Conservation (phyloP, 2,329 filamentous ascomycete species). For the Aschersonia sp. region DNA sequence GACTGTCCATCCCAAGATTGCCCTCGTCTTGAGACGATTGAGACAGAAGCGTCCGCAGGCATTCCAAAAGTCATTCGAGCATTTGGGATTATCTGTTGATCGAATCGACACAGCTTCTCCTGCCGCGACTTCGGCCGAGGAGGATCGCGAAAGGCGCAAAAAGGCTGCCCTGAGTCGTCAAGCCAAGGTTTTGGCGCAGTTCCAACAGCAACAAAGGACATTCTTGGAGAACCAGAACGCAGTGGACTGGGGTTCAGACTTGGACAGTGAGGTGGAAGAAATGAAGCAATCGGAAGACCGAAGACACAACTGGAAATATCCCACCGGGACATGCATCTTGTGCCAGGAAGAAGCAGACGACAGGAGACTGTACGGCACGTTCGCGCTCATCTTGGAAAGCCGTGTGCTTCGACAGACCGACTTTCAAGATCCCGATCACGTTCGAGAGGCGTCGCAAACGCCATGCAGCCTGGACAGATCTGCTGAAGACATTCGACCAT, state of each 20-base stretch:
- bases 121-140: constrained; percentile 51
- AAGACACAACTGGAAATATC: constrained; percentile 67
- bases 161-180: constrained; percentile 80
- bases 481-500: constrained; percentile 71
- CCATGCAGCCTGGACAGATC: constrained; percentile 75
- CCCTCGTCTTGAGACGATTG: constrained; percentile 69
- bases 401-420: constrained; percentile 78
- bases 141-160: constrained; percentile 74
- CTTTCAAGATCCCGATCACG: constrained; percentile 65
- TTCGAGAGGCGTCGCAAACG: constrained; percentile 67
- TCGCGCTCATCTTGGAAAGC: constrained; percentile 78
- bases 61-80: constrained; percentile 54
- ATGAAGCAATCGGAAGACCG: constrained; percentile 44
- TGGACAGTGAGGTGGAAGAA: constrained; percentile 58
- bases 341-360: constrained; percentile 96
- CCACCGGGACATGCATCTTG: constrained; percentile 82
- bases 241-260: constrained; percentile 71
- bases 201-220: constrained; percentile 92
- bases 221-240: constrained; percentile 83
- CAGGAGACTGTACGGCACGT: constrained; percentile 77
- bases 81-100: constrained; percentile 56
- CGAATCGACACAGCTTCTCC: constrained; percentile 72
- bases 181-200: constrained; percentile 91
- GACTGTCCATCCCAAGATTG: constrained; percentile 71
- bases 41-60: constrained; percentile 64